Conservation (phyloP, 345 rosid species). For the Populus ilicifolia region DNA sequence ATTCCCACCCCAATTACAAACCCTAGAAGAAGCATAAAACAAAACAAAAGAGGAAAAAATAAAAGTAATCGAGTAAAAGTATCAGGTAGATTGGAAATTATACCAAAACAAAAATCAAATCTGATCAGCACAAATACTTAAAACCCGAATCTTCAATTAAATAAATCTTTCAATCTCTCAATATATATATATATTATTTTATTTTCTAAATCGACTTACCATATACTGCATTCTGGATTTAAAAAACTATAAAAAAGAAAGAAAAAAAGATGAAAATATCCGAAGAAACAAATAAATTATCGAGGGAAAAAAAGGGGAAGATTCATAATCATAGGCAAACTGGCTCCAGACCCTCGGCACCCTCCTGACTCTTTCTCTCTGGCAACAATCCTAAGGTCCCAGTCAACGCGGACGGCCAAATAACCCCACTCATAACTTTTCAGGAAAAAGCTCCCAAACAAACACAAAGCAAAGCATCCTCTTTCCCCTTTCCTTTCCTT, state of each 20-base stretch:
- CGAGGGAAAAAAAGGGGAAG: background rate
- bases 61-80: too few relatives aligned
- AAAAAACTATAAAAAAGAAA: too few relatives aligned
- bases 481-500: background rate
- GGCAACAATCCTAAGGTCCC: background rate
- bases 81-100: too few relatives aligned
- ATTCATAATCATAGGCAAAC: background rate
- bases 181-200: too few relatives aligned
- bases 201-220: too few relatives aligned
- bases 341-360: too few relatives aligned
- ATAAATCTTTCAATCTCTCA: background rate
- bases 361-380: background rate
- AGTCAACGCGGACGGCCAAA: conserved; percentile 5
- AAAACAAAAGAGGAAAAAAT: too few relatives aligned
- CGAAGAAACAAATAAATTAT: background rate
- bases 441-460: conserved; percentile 42
- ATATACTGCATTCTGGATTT: too few relatives aligned
- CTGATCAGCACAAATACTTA: background rate
- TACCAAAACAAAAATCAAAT: too few relatives aligned
- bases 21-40: too few relatives aligned
- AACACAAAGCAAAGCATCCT: background rate
- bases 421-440: background rate
- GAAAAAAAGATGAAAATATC: too few relatives aligned
- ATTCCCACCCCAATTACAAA: too few relatives aligned
- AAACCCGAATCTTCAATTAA: background rate